Evolutionary conservation across 192 early-diverging fungal species (phyloP).

Genomic region (Lobulomyces angularis): DNA sequence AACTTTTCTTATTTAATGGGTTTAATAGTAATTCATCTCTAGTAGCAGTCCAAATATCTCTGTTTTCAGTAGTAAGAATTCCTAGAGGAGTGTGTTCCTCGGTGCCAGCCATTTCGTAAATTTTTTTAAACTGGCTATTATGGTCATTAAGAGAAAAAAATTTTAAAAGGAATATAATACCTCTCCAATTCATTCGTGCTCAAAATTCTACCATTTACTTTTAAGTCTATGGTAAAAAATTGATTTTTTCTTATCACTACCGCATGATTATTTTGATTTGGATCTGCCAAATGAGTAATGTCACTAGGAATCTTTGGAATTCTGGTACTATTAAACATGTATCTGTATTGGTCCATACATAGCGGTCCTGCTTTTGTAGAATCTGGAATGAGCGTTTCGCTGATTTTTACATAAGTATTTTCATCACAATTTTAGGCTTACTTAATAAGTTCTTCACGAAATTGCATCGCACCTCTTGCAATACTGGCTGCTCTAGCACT

Average conservation of each 20-base stretch:
- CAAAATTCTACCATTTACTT: constrained; percentile 61
- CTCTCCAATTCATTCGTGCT: constrained; percentile 72
- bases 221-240: constrained; percentile 69
- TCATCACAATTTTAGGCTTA: constrained; percentile 19
- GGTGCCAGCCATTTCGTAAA: constrained; percentile 56
- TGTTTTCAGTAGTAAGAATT: constrained; percentile 81
- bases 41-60: constrained; percentile 79
- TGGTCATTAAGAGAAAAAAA: constrained; percentile 8
- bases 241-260: constrained; percentile 81
- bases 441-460: constrained; percentile 64
- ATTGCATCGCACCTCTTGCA: constrained; percentile 77
- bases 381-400: constrained; percentile 71
- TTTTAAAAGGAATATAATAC: constrained; percentile 20
- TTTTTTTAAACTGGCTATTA: constrained; percentile 47
- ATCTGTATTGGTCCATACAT: constrained; percentile 85
- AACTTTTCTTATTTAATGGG: constrained; percentile 55
- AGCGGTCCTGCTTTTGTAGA: constrained; percentile 62
- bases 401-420: constrained; percentile 5
- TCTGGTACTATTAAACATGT: constrained; percentile 93
- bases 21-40: constrained; percentile 42
- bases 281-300: constrained; percentile 58
- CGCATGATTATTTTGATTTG: constrained; percentile 66
- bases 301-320: constrained; percentile 80
- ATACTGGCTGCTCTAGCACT: constrained; percentile 80
- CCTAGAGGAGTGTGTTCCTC: constrained; percentile 64